Percentiles rank a stretch among this genome's conserved stretches.
phyloP scores from a whole-genome alignment of 2,329 filamentous ascomycete species.

The Exutisphaerella laricina region DNA sequence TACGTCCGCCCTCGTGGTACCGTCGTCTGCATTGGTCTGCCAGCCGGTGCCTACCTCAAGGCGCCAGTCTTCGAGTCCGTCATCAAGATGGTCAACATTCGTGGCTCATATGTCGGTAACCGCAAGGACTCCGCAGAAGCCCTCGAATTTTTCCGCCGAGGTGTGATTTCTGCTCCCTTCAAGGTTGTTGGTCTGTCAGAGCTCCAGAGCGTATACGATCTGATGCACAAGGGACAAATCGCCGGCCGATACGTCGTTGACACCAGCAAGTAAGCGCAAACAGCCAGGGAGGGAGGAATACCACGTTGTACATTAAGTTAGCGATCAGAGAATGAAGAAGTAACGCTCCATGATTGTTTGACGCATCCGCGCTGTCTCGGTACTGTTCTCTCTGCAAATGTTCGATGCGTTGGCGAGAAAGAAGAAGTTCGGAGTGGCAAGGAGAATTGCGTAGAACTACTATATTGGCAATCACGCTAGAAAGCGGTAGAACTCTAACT shows the following conservation, averaged over 20 bases:
- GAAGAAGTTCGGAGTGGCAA: too few relatives aligned
- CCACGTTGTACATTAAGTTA: too few relatives aligned
- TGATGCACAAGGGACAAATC: constrained; percentile 62
- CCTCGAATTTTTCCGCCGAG: constrained; percentile 79
- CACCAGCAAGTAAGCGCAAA: constrained; percentile 53
- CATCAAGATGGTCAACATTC: constrained; percentile 64
- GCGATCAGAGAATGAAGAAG: background rate
- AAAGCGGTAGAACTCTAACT: too few relatives aligned
- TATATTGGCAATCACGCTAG: too few relatives aligned
- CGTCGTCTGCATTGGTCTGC: constrained; percentile 85
- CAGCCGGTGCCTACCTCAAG: constrained; percentile 69
- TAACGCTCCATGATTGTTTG: too few relatives aligned
- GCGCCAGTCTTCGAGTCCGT: constrained; percentile 89
- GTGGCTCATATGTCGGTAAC: constrained; percentile 91
- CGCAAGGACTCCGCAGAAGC: constrained; percentile 82
- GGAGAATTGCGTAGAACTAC: too few relatives aligned
- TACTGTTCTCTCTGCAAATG: too few relatives aligned
- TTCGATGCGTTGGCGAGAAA: too few relatives aligned
- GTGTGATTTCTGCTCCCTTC: constrained; percentile 79
- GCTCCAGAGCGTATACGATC: constrained; percentile 71
- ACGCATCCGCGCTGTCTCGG: too few relatives aligned
- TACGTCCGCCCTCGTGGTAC: constrained; percentile 79
- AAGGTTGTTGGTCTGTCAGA: constrained; percentile 78
- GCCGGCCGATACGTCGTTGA: constrained; percentile 77
- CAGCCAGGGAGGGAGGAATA: background rate